Base-by-base conservation (phyloP, 768 basidiomycete species). In the Rhodotorula kratochvilovae region DNA sequence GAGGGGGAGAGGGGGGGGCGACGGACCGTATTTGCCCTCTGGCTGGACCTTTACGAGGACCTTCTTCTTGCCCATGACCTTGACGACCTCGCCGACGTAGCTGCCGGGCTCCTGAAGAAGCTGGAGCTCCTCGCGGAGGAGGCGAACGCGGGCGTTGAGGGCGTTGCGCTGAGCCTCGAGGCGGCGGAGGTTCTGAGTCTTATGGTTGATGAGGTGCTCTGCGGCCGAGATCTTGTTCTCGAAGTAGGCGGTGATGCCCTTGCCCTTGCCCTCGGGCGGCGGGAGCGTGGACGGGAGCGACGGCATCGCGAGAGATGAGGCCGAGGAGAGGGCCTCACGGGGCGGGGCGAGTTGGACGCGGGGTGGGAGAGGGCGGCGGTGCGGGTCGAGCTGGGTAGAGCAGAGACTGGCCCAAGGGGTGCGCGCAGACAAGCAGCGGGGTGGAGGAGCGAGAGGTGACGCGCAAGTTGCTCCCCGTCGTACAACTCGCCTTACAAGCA, bases 51-150 rank as follows among this genome's bases (percentile, higher is more conserved):
- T 97, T 72, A 99, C 94, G 53, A 98, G 82, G 23, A 98, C 94
- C 82, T 96, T 97, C 81, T 88, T 98, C 89, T 97, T 97, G 66
- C 94, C 92, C 96, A 98, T 99, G 12, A 96, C 89, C 82, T 95
- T 98, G 76, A 97, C 89, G 21, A 98, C 88, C 81, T 98, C 96
- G 13, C 96, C 96, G 51, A 99, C 94, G 82, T 98, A 97, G 79
- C 90, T 91, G 36, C 93, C 95, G 0, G 96, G 93, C 78, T 98
- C 95, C 74, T 93, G 92, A 13, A 96, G 83, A 21, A 94, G 83
- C 78, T 93, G 93, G 5, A 98, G 83, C 81, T 79, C 95, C 80
- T 99, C 95, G 51, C 94, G 81, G 45, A 98, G 83, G 17, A 98
- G 81, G 58, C 95, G 85, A 36, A 99, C 95, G 84, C 92, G 84